Evolutionary conservation across 2,329 filamentous ascomycete species (phyloP).

Genomic region (Pleomassaria siparia): DNA sequence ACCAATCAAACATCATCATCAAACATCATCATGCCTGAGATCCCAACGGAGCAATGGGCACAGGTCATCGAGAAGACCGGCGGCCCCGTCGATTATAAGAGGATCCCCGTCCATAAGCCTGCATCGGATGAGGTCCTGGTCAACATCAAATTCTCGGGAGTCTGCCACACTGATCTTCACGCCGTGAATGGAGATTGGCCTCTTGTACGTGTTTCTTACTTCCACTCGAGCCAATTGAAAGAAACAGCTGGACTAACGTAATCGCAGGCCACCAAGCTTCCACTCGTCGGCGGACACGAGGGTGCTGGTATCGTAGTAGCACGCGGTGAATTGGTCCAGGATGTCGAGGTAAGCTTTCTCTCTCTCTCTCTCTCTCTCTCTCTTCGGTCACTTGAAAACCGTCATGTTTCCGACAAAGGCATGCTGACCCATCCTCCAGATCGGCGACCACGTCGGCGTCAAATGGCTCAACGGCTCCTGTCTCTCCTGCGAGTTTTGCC

Average conservation of each 20-base stretch:
- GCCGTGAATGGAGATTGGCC: constrained; percentile 92
- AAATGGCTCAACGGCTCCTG: constrained; percentile 92
- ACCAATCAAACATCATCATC: constrained; percentile 1
- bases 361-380: neutral
- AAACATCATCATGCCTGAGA: constrained; percentile 54
- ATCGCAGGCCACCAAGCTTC: constrained; percentile 67
- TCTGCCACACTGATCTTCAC: constrained; percentile 85
- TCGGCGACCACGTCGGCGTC: constrained; percentile 85
- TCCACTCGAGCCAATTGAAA: neutral
- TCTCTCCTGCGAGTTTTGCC: constrained; percentile 80
- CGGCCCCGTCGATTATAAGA: constrained; percentile 69
- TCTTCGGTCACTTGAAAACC: neutral
- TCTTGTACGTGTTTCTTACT: constrained; percentile 44
- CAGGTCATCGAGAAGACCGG: constrained; percentile 84
- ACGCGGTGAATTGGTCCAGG: constrained; percentile 72
- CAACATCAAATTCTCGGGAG: constrained; percentile 87
- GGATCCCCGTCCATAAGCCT: constrained; percentile 78
- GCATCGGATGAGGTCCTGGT: constrained; percentile 88
- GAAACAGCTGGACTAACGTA: neutral
- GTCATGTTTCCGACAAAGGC: neutral
- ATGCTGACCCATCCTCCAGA: constrained; percentile 22
- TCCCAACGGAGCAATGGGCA: constrained; percentile 87
- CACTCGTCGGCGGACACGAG: constrained; percentile 78
- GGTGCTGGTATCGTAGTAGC: constrained; percentile 83
- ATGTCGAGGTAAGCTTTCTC: constrained; percentile 57